Percentiles rank a stretch among this genome's conserved stretches.
Evolutionary conservation across 2,329 filamentous ascomycete genomes (phyloP).

Genomic region (Fusarium zealandicum): DNA sequence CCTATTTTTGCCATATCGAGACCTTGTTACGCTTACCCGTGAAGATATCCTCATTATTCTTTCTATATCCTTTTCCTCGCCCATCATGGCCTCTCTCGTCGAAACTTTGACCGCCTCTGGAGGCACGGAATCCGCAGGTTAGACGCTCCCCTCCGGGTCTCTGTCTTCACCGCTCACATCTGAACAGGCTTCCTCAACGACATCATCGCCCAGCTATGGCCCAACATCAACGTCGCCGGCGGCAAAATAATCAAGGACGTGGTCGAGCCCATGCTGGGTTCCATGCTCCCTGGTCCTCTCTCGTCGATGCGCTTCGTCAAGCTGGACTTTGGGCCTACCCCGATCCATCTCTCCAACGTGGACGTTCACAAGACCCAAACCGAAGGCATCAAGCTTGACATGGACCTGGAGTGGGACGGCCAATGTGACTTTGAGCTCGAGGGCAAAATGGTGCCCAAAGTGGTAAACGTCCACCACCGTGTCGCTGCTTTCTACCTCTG

Average conservation of each 20-base stretch:
- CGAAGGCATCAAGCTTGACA: conserved; percentile 39
- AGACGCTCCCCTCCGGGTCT: not conserved
- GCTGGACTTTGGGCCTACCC: conserved; percentile 33
- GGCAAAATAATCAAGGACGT: conserved; percentile 35
- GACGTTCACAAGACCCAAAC: conserved; percentile 37
- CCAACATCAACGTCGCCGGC: conserved; percentile 40
- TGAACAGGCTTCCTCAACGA: conserved; percentile 36
- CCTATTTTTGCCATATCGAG: no score
- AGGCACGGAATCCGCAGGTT: conserved; percentile 39
- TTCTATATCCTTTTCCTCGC: not conserved
- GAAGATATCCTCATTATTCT: not conserved
- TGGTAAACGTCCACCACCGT: conserved; percentile 17
- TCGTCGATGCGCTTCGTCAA: conserved; percentile 34
- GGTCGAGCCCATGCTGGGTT: conserved; percentile 36
- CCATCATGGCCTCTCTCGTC: conserved; percentile 33
- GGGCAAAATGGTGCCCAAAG: conserved; percentile 37
- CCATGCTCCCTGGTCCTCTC: conserved; percentile 38
- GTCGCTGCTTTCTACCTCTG: not conserved
- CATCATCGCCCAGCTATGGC: conserved; percentile 39
- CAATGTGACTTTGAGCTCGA: conserved; percentile 38
- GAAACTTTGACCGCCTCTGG: conserved; percentile 38
- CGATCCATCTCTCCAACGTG: conserved; percentile 33
- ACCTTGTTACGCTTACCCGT: no score
- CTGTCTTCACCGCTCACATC: conserved; percentile 20
- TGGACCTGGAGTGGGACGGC: conserved; percentile 38